These are phyloP conservation scores for Erysimum cheiri DNA, from an alignment of 441 rosid genomes.

Conservation along the genomic window DNA sequence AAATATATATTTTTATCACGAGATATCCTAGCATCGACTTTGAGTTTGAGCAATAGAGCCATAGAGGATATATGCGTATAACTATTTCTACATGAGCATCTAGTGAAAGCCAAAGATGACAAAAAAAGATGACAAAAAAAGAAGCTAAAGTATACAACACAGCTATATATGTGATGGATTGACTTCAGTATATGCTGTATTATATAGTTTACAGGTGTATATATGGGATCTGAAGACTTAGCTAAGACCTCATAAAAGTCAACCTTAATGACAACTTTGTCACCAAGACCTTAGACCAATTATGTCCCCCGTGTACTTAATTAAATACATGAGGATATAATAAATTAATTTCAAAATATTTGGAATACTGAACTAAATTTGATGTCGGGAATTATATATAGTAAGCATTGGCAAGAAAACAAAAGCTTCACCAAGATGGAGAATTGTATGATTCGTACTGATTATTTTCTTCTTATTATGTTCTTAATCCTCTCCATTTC, in stretches of 20 bases:
- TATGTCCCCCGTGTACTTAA: background rate
- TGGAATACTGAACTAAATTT: background rate
- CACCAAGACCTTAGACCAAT: background rate
- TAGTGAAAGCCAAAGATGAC: too few relatives aligned
- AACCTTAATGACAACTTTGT: background rate
- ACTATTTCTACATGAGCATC: too few relatives aligned
- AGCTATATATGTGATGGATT: background rate
- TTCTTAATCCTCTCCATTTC: background rate
- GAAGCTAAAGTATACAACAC: background rate
- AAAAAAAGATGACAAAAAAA: too few relatives aligned
- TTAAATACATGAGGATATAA: background rate
- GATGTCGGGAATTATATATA: background rate
- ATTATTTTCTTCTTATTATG: background rate
- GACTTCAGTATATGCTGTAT: background rate
- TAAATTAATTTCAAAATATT: background rate
- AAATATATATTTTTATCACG: too few relatives aligned
- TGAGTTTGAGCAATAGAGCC: too few relatives aligned
- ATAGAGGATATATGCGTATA: too few relatives aligned
- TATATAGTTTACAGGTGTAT: background rate
- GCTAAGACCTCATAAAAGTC: background rate
- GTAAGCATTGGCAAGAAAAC: background rate
- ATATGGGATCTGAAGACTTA: background rate
- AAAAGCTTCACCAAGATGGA: background rate
- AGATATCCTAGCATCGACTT: too few relatives aligned
- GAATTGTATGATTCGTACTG: background rate